phyloP scores from a whole-genome alignment of 495 filamentous ascomycete genomes.

The Echria macrotheca region DNA sequence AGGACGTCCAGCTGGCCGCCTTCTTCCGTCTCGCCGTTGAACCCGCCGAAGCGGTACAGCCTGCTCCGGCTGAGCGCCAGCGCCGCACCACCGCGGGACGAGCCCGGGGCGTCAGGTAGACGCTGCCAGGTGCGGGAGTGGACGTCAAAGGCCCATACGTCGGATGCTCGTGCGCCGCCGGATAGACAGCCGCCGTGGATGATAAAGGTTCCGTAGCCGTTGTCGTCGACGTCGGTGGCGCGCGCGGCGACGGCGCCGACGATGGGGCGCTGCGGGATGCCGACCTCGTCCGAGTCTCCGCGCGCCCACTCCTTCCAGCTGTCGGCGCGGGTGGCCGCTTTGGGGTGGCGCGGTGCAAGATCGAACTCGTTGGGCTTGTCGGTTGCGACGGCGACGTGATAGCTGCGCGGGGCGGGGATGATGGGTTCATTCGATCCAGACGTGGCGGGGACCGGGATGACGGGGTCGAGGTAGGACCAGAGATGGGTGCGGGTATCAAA shows the following conservation, averaged over 20 bases:
- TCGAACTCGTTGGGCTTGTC: conserved; percentile 40
- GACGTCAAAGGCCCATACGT: conserved; percentile 70
- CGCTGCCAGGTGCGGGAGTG: conserved; percentile 54
- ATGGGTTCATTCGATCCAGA: conserved; percentile 16
- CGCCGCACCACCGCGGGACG: conserved; percentile 56
- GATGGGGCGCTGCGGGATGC: conserved; percentile 43
- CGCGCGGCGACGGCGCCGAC: conserved; percentile 41
- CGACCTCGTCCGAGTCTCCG: conserved; percentile 34
- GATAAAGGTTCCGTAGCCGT: conserved; percentile 55
- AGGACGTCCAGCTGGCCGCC: conserved; percentile 60
- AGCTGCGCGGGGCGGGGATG: conserved; percentile 36
- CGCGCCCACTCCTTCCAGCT: conserved; percentile 41
- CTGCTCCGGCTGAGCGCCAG: conserved; percentile 52
- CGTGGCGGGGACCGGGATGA: conserved; percentile 38
- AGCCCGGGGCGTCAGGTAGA: conserved; percentile 54
- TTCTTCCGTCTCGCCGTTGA: conserved; percentile 58
- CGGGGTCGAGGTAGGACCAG: conserved; percentile 54
- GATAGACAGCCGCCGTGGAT: conserved; percentile 66
- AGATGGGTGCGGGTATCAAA: conserved; percentile 52
- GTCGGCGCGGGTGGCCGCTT: conserved; percentile 17
- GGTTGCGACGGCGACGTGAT: conserved; percentile 44
- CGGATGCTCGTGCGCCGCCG: conserved; percentile 44
- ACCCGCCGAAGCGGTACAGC: conserved; percentile 70
- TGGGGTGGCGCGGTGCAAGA: conserved; percentile 10
- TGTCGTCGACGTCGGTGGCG: conserved; percentile 40